Evolutionary conservation across 306 rosid genomes (phyloP).

Genomic region (Acacia melanoxylon): DNA sequence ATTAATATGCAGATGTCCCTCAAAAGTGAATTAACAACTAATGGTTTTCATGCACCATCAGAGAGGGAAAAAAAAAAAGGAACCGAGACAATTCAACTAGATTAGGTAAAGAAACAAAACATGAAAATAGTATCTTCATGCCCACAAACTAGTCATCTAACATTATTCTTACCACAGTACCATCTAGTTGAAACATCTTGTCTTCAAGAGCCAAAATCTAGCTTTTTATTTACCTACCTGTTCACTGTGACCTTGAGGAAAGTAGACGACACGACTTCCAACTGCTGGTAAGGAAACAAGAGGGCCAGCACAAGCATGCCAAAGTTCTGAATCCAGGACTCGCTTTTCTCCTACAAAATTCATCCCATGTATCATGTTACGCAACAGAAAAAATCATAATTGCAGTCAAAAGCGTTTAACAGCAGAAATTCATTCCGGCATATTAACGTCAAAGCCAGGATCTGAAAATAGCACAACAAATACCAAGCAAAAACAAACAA

Average conservation of each 20-base stretch:
- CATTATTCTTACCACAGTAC: not conserved
- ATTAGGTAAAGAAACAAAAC: not conserved
- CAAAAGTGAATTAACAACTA: not conserved
- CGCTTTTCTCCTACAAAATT: slow-evolving; percentile 18
- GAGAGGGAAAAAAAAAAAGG: not conserved
- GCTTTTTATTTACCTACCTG: slow-evolving; percentile 55
- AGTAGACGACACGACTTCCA: slow-evolving; percentile 91
- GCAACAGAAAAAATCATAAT: not conserved
- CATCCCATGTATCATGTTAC: not conserved
- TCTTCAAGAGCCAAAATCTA: not conserved
- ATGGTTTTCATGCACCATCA: not conserved
- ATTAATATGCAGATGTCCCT: not conserved
- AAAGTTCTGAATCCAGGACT: slow-evolving; percentile 73
- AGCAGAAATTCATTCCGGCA: slow-evolving; percentile 1
- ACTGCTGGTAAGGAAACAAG: slow-evolving; percentile 85
- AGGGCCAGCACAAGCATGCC: slow-evolving; percentile 99
- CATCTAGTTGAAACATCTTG: not conserved
- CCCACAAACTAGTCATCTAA: not conserved
- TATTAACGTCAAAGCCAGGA: not conserved
- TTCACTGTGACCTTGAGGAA: slow-evolving; percentile 98
- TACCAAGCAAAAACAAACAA: not conserved
- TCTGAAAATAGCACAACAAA: not conserved
- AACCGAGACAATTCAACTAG: not conserved
- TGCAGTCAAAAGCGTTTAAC: not conserved
- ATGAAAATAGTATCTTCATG: not conserved